Conservation (phyloP, 176 grass and related monocot genomes). For the Avena eriantha region DNA sequence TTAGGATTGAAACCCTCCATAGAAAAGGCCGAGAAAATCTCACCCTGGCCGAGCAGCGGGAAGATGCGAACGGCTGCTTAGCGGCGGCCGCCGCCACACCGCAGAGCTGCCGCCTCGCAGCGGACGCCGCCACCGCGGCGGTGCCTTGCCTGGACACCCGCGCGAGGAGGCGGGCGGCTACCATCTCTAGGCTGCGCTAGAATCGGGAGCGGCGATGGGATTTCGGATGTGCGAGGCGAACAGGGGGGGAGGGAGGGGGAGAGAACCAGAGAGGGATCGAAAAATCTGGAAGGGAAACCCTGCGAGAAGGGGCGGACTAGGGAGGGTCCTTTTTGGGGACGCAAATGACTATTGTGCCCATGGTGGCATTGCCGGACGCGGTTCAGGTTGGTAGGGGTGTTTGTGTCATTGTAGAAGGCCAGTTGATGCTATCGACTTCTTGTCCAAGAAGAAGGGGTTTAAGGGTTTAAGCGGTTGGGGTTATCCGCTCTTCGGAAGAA, state of each 20-base stretch:
- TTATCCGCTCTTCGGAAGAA: not conserved
- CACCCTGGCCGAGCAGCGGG: conserved; percentile 14
- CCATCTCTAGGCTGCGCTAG: conserved; percentile 11
- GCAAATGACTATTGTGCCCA: conserved; percentile 8
- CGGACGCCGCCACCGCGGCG: conserved; percentile 10
- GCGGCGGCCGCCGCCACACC: not conserved
- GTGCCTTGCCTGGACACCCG: conserved; percentile 35
- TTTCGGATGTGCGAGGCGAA: not conserved
- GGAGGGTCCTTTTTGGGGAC: not conserved
- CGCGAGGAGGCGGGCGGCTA: conserved; percentile 40
- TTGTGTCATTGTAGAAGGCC: not conserved
- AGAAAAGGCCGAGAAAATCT: not conserved
- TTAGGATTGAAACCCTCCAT: too few relatives aligned
- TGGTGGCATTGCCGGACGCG: not conserved
- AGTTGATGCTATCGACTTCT: conserved; percentile 35
- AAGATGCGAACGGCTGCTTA: conserved; percentile 29
- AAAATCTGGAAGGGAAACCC: conserved; percentile 36
- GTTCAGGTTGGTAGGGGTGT: not conserved
- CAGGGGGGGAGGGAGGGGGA: not conserved
- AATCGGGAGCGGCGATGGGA: not conserved
- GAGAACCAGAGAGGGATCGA: conserved; percentile 3
- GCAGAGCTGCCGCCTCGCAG: conserved; percentile 5
- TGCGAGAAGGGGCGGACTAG: not conserved
- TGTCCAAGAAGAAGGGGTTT: conserved; percentile 38
- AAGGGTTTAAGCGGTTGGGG: conserved; percentile 7